Evolutionary conservation across 2,329 filamentous ascomycete genomes (phyloP), one percentile per base, ranked within the genome.

Genomic region (Fusarium tricinctum): DNA sequence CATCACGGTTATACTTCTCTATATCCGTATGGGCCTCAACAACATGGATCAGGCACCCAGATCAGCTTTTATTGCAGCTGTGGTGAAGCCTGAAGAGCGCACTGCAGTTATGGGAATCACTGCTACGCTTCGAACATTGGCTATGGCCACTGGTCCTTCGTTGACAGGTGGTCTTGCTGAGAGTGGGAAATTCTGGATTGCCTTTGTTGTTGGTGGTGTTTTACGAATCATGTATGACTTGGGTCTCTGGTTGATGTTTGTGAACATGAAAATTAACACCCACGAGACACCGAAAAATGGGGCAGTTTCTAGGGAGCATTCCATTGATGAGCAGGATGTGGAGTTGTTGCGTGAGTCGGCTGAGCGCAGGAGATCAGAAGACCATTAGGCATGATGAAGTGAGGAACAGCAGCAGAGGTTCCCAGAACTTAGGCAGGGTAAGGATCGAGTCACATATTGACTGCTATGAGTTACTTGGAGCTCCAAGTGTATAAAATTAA

Each of bases 81-180:
- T 90, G 1, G 89, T 91, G 4, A 85, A 83, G 64, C 85, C 88
- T 0, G 84, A 87, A 54, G 89, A 92, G 76, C 81, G 89, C 3
- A 92, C 89, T 1, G 89, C 88, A 1, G 88, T 89, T n/a, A 89
- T 91, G 87, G 89, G 89, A 14, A 89, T 92, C 68, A 91, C 88
- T 0, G 82, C 80, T 46, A 87, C 88, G 73, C 61, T 91, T 28
- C 81, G 88, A 8, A 91, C 88, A 0, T 71, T 91, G 13, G 86
- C 88, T 0, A 83, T 86, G 63, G 88, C 81, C 58, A 75, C 81
- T 0, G 83, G 88, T 0, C 87, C 88, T 0, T 84, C 79, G 1
- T 72, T 89, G 2, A 89, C 88, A 0, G 88, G 88, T 0, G 66
- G 84, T 1, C 75, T 90, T 15, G 87, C 87, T 1, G 84, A 82